A percentile compares a stretch with the other conserved stretches of the same genome.
Conservation (phyloP, 108 stramenopile genomes). For the Aurantiochytrium sp. region DNA sequence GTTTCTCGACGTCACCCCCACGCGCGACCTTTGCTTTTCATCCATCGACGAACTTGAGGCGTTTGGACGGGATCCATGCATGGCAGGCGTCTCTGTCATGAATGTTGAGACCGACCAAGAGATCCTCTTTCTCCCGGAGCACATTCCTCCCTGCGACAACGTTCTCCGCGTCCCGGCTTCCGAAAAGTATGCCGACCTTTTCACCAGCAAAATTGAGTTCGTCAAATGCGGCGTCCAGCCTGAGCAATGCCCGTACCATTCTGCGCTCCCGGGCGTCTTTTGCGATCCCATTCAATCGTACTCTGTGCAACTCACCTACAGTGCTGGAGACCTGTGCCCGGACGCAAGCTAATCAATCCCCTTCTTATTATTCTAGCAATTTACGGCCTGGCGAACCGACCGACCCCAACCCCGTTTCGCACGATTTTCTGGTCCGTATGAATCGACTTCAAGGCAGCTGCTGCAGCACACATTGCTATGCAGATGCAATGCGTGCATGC, state of each 20-base stretch:
- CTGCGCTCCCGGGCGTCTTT: background rate
- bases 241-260: background rate
- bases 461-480: no score
- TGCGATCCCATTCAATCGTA: background rate
- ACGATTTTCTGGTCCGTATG: no score
- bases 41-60: background rate
- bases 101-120: background rate
- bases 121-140: background rate
- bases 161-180: background rate
- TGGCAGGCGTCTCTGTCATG: background rate
- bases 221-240: background rate
- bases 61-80: background rate
- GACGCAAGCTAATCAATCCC: background rate
- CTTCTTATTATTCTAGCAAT: no score
- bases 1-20: background rate
- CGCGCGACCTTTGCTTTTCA: background rate
- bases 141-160: background rate
- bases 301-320: background rate
- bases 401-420: no score
- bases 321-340: background rate
- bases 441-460: no score
- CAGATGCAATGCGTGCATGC: no score
- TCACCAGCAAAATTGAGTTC: background rate
- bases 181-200: background rate
- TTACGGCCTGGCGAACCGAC: no score